Evolutionary conservation across 345 rosid species (phyloP).

Genomic region (Murraya paniculata): DNA sequence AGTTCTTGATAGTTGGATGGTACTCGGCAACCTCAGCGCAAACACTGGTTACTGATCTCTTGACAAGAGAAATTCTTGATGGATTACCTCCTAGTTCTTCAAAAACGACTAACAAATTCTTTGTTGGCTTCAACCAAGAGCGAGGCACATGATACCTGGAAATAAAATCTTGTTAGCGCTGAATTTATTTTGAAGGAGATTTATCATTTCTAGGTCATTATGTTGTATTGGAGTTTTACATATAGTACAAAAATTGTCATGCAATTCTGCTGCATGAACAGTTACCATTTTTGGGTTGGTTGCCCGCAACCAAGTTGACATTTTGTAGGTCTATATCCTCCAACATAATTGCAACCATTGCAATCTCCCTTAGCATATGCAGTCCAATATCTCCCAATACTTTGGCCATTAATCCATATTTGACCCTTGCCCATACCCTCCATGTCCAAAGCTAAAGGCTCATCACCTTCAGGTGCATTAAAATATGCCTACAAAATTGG

Average conservation of each 20-base stretch:
- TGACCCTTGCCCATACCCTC: conserved; percentile 98
- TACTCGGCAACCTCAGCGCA: conserved; percentile 90
- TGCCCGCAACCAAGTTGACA: conserved; percentile 91
- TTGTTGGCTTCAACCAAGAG: conserved; percentile 83
- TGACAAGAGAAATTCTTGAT: conserved; percentile 67
- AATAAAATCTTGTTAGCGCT: conserved; percentile 11
- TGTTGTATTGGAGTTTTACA: neutral
- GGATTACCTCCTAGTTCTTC: conserved; percentile 98
- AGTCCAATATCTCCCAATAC: conserved; percentile 96
- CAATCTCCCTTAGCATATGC: conserved; percentile 82
- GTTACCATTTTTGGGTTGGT: conserved; percentile 86
- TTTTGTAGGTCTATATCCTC: conserved; percentile 74
- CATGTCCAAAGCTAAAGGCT: conserved; percentile 95
- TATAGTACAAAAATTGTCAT: neutral
- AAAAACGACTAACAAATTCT: conserved; percentile 83
- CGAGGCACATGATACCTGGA: conserved; percentile 89
- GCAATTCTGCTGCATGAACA: neutral
- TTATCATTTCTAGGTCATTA: neutral
- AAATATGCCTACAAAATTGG: conserved; percentile 58
- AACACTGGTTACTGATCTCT: conserved; percentile 73
- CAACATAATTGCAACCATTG: conserved; percentile 72
- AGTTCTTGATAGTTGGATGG: conserved; percentile 91
- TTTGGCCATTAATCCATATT: conserved; percentile 92
- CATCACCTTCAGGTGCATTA: conserved; percentile 88
- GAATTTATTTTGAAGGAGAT: neutral